A percentile compares a stretch with the other conserved stretches of the same genome.
Evolutionary conservation across 2,329 filamentous ascomycete species (phyloP).

Genomic region (Neurospora crassa): DNA sequence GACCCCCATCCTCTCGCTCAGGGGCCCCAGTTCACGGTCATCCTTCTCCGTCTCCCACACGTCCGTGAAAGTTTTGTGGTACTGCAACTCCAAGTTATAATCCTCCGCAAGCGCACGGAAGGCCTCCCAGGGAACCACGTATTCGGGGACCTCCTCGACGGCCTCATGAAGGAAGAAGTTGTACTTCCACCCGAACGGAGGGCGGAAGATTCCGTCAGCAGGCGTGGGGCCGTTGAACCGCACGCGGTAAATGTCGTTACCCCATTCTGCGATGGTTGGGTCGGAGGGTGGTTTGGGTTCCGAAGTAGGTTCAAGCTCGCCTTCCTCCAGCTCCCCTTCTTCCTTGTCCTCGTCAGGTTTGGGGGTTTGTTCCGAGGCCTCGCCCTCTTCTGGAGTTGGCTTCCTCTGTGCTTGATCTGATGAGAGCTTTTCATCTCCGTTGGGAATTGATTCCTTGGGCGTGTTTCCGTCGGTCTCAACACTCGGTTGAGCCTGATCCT

Average conservation of each 20-base stretch:
- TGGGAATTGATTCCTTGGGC: conserved; percentile 13
- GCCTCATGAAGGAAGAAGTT: conserved; percentile 94
- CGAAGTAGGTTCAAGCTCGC: conserved; percentile 25
- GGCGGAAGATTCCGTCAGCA: conserved; percentile 80
- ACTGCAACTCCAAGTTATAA: conserved; percentile 92
- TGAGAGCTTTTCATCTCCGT: conserved; percentile 15
- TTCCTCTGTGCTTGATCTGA: conserved; percentile 19
- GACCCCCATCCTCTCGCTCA: conserved; percentile 96
- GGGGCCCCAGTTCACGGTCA: conserved; percentile 65
- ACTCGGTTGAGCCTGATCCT: conserved; percentile 16
- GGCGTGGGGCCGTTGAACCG: conserved; percentile 78
- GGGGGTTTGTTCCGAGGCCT: conserved; percentile 50
- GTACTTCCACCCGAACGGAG: conserved; percentile 96
- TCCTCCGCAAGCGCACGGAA: conserved; percentile 93
- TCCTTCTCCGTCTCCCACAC: conserved; percentile 91
- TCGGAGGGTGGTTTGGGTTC: neutral
- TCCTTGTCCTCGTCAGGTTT: conserved; percentile 43
- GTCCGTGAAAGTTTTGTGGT: conserved; percentile 81
- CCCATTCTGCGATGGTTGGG: conserved; percentile 61
- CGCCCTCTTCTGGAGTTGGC: conserved; percentile 34
- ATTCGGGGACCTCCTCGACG: conserved; percentile 92
- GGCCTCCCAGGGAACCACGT: conserved; percentile 95
- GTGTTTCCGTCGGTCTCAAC: conserved; percentile 24
- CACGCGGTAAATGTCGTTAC: conserved; percentile 87
- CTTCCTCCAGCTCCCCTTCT: conserved; percentile 51